Percentiles rank a stretch among this genome's conserved stretches.
phyloP scores from a whole-genome alignment of 352 stramenopile species.

The Aphanomyces invadans region DNA sequence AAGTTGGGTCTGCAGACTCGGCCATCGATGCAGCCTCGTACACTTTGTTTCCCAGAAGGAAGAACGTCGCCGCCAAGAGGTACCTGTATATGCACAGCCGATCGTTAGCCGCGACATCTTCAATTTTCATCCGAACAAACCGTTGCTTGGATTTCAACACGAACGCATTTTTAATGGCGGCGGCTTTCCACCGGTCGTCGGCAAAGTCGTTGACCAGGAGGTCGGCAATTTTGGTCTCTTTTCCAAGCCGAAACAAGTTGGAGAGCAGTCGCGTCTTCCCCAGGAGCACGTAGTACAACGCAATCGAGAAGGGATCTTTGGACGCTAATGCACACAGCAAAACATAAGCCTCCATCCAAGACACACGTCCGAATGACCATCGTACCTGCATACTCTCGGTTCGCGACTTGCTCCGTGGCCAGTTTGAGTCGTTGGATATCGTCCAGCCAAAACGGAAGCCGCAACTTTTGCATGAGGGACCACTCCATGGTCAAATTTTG shows the following conservation, averaged over 20 bases:
- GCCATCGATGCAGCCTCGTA: constrained; percentile 68
- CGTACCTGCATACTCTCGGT: constrained; percentile 62
- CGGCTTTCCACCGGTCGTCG: constrained; percentile 75
- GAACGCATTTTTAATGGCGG: constrained; percentile 87
- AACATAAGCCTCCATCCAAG: constrained; percentile 65
- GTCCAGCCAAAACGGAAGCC: constrained; percentile 21
- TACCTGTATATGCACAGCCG: constrained; percentile 10
- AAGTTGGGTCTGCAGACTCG: constrained; percentile 57
- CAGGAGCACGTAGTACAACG: constrained; percentile 80
- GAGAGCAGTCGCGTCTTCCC: constrained; percentile 75
- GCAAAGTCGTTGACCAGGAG: constrained; percentile 77
- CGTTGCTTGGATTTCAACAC: constrained; percentile 81
- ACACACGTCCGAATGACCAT: no score
- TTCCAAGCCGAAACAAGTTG: constrained; percentile 77
- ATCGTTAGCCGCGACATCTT: no score
- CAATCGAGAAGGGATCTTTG: constrained; percentile 74
- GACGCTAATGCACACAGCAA: constrained; percentile 52
- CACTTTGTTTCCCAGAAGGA: constrained; percentile 67
- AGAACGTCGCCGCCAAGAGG: constrained; percentile 70
- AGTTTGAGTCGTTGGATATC: background rate
- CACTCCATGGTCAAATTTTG: constrained; percentile 9
- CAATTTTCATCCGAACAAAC: constrained; percentile 27
- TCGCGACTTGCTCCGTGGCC: constrained; percentile 61
- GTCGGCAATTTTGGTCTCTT: constrained; percentile 70
- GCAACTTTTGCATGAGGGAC: background rate